These are phyloP conservation scores for Passiflora organensis DNA, from an alignment of 345 rosid genomes.

Conservation along the genomic window DNA sequence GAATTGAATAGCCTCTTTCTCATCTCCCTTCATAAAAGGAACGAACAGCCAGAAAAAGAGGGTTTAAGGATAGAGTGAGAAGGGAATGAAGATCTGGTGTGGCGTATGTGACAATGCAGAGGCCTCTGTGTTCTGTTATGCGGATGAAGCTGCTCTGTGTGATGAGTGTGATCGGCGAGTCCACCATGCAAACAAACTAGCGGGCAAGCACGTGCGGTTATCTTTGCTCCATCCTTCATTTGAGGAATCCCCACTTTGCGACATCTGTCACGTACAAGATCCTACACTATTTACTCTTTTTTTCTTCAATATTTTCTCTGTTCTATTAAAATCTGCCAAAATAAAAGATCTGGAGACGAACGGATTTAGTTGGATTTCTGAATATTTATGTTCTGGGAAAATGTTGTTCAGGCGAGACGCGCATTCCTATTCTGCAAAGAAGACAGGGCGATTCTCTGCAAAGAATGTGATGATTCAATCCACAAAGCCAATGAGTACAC, in stretches of 20 bases:
- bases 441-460: constrained; percentile 82
- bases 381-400: neutral
- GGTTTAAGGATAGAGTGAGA: neutral
- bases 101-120: constrained; percentile 58
- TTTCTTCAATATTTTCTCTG: neutral
- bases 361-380: too few species aligned
- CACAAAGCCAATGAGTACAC: constrained; percentile 64
- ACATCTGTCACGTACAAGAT: constrained; percentile 54
- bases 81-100: constrained; percentile 66
- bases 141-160: constrained; percentile 85
- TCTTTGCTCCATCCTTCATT: constrained; percentile 46
- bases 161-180: constrained; percentile 55
- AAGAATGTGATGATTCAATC: constrained; percentile 68
- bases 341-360: too few species aligned
- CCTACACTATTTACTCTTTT: neutral
- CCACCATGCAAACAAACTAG: constrained; percentile 69
- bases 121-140: constrained; percentile 55
- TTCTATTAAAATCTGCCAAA: too few species aligned
- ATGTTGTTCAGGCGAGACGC: constrained; percentile 43
- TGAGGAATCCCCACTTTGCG: constrained; percentile 65
- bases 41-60: neutral
- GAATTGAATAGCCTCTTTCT: neutral
- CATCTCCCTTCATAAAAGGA: neutral
- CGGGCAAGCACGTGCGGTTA: constrained; percentile 56
- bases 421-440: constrained; percentile 74